These are phyloP conservation scores for Lichenothelia convexa DNA, from an alignment of 495 filamentous ascomycete genomes.

Conservation along the genomic window DNA sequence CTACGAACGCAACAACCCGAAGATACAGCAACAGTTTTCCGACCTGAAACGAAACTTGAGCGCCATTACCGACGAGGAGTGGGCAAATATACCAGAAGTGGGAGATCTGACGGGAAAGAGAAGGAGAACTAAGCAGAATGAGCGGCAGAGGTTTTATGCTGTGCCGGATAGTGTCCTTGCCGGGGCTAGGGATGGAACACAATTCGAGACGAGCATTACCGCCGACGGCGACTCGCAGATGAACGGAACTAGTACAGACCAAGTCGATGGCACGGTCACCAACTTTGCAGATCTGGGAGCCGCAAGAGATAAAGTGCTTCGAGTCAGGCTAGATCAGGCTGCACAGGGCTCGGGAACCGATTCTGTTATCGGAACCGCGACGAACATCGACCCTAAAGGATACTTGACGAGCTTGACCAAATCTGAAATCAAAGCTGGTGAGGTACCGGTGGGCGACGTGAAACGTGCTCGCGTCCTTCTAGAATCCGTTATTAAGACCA, in stretches of 20 bases:
- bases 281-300: conserved; percentile 97
- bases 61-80: conserved; percentile 84
- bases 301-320: conserved; percentile 80
- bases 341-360: conserved; percentile 49
- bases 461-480: conserved; percentile 86
- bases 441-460: conserved; percentile 79
- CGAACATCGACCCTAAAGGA: conserved; percentile 85
- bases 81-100: conserved; percentile 87
- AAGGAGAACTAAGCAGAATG: conserved; percentile 61
- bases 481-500: conserved; percentile 88
- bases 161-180: conserved; percentile 94
- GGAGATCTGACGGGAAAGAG: conserved; percentile 93
- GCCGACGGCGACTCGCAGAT: conserved; percentile 46
- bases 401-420: conserved; percentile 83
- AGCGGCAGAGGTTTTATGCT: conserved; percentile 77
- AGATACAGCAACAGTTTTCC: conserved; percentile 96
- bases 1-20: conserved; percentile 91
- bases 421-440: conserved; percentile 55
- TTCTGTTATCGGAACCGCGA: conserved; percentile 57
- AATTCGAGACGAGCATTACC: conserved; percentile 68
- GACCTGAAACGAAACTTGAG: conserved; percentile 82
- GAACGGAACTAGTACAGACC: conserved; percentile 27
- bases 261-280: conserved; percentile 70
- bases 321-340: conserved; percentile 79
- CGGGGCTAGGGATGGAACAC: conserved; percentile 55